Conservation (phyloP, 2,329 filamentous ascomycete species). For the Penicillium concentricum region DNA sequence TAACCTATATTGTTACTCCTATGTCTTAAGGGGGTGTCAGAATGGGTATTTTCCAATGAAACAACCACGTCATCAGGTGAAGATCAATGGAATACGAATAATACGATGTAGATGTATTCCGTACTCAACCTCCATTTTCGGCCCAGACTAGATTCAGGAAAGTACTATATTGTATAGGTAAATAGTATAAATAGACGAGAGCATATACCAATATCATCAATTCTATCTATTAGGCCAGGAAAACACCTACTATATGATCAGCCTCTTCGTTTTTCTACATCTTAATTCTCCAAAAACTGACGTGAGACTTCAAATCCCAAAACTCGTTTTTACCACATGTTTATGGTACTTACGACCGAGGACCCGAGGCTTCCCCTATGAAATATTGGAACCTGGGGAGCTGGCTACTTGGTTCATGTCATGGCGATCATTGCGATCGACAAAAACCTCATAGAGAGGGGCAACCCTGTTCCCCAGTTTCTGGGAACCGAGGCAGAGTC, state of each 20-base stretch:
- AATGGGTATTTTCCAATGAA: too few species aligned
- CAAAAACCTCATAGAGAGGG: background rate
- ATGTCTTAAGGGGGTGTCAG: too few species aligned
- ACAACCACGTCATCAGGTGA: too few species aligned
- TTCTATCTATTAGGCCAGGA: background rate
- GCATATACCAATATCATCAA: background rate
- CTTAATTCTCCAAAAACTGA: background rate
- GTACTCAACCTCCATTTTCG: too few species aligned
- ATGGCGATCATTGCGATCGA: background rate
- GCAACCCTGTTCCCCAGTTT: background rate
- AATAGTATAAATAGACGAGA: background rate
- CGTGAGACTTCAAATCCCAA: background rate
- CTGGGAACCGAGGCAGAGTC: slow-evolving; percentile 17
- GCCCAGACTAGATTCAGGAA: background rate
- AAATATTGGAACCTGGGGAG: slow-evolving; percentile 7
- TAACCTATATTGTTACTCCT: too few species aligned
- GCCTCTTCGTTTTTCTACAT: background rate
- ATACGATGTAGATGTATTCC: background rate
- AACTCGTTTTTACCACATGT: background rate
- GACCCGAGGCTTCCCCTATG: slow-evolving; percentile 5
- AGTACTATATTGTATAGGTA: background rate
- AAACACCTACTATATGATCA: background rate
- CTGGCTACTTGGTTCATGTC: slow-evolving; percentile 1
- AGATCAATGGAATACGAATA: too few species aligned
- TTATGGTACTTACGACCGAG: slow-evolving; percentile 1